Evolutionary conservation across 345 rosid genomes (phyloP).

Genomic region (Brassica nigra): DNA sequence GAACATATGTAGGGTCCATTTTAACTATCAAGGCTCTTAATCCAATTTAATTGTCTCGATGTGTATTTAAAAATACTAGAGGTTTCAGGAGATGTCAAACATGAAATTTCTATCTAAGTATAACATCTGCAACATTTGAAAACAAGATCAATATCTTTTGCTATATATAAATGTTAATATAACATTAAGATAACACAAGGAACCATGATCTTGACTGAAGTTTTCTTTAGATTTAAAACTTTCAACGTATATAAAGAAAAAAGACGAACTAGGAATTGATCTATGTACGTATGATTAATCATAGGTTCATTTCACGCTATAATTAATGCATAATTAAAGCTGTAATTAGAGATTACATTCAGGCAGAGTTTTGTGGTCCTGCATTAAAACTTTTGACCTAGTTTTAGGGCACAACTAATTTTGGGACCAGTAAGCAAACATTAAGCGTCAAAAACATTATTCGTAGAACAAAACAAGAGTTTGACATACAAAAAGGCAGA

Average conservation of each 20-base stretch:
- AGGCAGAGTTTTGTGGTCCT: constrained; percentile 38
- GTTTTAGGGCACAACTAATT: constrained; percentile 24
- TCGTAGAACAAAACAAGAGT: constrained; percentile 36
- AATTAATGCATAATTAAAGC: constrained; percentile 38
- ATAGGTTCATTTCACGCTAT: constrained; percentile 8
- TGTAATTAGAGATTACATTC: constrained; percentile 29
- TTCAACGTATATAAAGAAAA: not conserved
- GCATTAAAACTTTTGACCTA: constrained; percentile 19
- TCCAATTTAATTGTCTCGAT: constrained; percentile 1
- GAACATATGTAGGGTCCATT: constrained; percentile 32
- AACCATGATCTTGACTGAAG: too few species aligned
- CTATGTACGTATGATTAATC: constrained; percentile 23
- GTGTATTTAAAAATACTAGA: not conserved
- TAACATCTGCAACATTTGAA: too few species aligned
- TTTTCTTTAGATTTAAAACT: too few species aligned
- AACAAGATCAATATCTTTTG: too few species aligned
- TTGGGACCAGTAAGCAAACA: constrained; percentile 41
- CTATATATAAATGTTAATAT: too few species aligned
- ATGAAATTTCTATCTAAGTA: too few species aligned
- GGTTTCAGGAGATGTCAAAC: not conserved
- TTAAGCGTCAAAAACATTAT: constrained; percentile 18
- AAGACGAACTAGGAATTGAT: not conserved
- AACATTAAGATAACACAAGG: too few species aligned
- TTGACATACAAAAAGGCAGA: constrained; percentile 20
- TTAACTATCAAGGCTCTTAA: constrained; percentile 28